Evolutionary conservation across 2,329 filamentous ascomycete genomes (phyloP).

Genomic region (Aspergillus udagawae): DNA sequence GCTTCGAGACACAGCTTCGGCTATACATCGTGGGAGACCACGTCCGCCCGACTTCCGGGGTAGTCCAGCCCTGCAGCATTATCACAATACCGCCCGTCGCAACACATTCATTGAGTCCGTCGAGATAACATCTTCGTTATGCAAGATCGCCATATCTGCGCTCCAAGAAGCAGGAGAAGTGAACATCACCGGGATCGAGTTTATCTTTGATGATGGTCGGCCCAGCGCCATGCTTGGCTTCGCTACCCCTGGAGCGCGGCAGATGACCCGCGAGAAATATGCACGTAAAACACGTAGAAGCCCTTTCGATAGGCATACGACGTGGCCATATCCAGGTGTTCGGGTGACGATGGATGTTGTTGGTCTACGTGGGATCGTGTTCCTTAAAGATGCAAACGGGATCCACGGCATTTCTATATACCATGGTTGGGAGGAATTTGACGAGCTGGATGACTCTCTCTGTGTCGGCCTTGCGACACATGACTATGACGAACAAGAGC

Average conservation of each 20-base stretch:
- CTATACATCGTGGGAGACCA: neutral
- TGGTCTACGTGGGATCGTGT: neutral
- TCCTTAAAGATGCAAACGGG: too few species aligned
- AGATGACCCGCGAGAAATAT: neutral
- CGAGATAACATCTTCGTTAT: neutral
- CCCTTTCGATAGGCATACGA: too few species aligned
- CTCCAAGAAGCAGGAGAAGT: neutral
- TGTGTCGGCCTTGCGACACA: too few species aligned
- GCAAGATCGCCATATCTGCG: conserved; percentile 2
- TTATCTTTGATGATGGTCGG: conserved; percentile 2
- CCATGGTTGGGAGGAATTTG: too few species aligned
- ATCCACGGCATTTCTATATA: too few species aligned
- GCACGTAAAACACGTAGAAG: neutral
- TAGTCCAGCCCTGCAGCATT: conserved; percentile 7
- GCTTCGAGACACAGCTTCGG: conserved; percentile 5
- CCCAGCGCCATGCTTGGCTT: conserved; percentile 1
- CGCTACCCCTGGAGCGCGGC: neutral
- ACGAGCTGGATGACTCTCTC: too few species aligned
- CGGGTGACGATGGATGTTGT: neutral
- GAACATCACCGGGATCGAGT: conserved; percentile 4
- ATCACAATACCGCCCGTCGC: conserved; percentile 2
- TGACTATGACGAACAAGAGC: too few species aligned
- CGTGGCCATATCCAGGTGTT: neutral
- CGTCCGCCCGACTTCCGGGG: conserved; percentile 6
- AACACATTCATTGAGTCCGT: neutral